A percentile compares a stretch with the other conserved stretches of the same genome.
Conservation (phyloP, 2,329 filamentous ascomycete genomes). For the Neurospora crassa region DNA sequence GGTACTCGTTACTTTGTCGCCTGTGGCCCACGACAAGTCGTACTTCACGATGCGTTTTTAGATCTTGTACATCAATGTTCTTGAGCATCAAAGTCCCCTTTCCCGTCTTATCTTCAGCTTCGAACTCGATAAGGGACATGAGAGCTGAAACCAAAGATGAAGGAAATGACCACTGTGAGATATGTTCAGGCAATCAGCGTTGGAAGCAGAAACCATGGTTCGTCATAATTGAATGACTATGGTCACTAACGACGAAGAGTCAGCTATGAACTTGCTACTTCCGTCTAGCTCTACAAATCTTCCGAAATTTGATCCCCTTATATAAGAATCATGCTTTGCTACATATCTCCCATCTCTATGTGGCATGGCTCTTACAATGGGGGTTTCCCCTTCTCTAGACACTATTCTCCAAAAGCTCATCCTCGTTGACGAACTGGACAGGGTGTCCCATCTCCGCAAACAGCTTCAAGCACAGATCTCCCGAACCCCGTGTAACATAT, state of each 20-base stretch:
- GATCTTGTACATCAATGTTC: no score
- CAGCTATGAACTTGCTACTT: background rate
- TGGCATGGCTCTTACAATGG: no score
- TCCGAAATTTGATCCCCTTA: background rate
- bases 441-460: background rate
- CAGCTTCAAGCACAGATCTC: background rate
- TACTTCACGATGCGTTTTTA: no score
- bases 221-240: background rate
- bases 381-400: background rate
- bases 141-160: no score
- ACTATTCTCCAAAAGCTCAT: background rate
- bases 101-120: no score
- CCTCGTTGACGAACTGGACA: background rate
- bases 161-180: no score
- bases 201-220: no score
- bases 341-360: background rate
- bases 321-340: background rate
- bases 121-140: no score
- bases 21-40: no score
- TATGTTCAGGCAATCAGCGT: no score
- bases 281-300: background rate
- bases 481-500: background rate
- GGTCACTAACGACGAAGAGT: background rate
- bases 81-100: no score
- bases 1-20: no score